A percentile compares a stretch with the other conserved stretches of the same genome.
Evolutionary conservation across 129 eudicot species (phyloP).

Genomic region (Apium graveolens): DNA sequence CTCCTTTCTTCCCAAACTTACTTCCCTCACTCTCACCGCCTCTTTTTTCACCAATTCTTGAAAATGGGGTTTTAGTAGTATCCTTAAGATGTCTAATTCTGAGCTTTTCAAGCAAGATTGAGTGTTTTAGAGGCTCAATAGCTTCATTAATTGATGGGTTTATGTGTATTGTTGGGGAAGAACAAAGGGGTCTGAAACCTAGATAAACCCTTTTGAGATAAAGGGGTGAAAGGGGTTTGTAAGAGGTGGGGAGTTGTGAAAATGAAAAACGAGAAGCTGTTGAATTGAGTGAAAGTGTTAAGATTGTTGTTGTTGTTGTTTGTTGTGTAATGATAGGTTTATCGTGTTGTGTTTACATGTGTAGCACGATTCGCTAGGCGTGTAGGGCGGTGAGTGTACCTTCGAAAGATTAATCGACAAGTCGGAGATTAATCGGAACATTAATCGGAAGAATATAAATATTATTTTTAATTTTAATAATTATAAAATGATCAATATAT

Average conservation of each 20-base stretch:
- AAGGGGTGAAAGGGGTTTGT: slow-evolving; percentile 30
- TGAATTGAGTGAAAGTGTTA: slow-evolving; percentile 41
- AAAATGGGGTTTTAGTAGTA: slow-evolving; percentile 18
- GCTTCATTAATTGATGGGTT: slow-evolving; percentile 16
- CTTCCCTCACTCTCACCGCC: slow-evolving; percentile 20
- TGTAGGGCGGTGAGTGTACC: no score
- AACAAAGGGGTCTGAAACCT: slow-evolving; percentile 39
- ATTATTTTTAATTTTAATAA: no score
- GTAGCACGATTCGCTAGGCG: no score
- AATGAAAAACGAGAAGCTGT: slow-evolving; percentile 35
- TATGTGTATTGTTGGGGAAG: slow-evolving; percentile 23
- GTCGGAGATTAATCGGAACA: no score
- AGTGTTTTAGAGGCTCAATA: slow-evolving; percentile 54
- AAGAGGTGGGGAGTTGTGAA: slow-evolving; percentile 29
- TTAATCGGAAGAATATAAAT: no score
- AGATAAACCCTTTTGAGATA: slow-evolving; percentile 33
- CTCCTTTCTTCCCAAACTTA: slow-evolving; percentile 21
- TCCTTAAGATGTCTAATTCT: slow-evolving; percentile 81
- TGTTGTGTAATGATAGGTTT: neutral
- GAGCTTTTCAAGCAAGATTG: slow-evolving; percentile 69
- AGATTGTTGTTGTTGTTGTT: slow-evolving; percentile 46
- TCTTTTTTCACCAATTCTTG: slow-evolving; percentile 12
- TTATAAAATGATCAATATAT: no score
- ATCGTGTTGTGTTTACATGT: neutral
- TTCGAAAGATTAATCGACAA: no score